Base-by-base conservation (phyloP, 106 monocot genomes). In the Acorus gramineus region DNA sequence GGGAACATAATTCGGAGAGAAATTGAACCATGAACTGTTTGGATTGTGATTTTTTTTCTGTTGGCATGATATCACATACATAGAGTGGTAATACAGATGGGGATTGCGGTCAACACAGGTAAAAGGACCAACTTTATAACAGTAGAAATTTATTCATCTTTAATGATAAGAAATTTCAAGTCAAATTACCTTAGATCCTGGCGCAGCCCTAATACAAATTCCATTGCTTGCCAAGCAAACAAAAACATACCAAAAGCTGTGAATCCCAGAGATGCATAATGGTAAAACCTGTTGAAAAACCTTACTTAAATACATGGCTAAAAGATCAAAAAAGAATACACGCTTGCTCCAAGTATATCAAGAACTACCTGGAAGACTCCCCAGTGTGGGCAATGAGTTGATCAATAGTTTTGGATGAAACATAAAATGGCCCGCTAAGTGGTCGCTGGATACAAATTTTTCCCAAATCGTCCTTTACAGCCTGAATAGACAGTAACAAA, bases 381-480 rank as follows among this genome's bases (percentile, higher is more conserved):
- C 95, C 90, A 54, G 87, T 78, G 77, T 90, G 76, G 50, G 63
- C 64, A 69, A 95, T 90, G 7, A 95, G 69, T 64, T 95, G 78
- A 74, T 95, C 95, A 56, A 95, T 85, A 67, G 63, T 86, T 60
- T 85, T 95, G 45, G 87, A 85, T 7, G 90, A 78, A 5, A 81
- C 84, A 73, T 86, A 95, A 78, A 95, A 95, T 7, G 90, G 85
- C 6, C 95, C 95, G 71, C 83, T 95, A 63, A 85, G 87, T 4
- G 95, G 95, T 55, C 77, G 77, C 42, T 95, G 87, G 71, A 95
- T 95, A 55, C 86, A 75, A 70, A 95, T 50, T 63, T 81, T 79
- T 60, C 94, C 94, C 77, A 86, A 56, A 80, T 90, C 94, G 82
- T 95, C 94, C 77, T 84, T 90, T 58, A 95, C 73, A 65, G 90